Conservation (phyloP, 768 basidiomycete species). For the Phaffia tasmanica region DNA sequence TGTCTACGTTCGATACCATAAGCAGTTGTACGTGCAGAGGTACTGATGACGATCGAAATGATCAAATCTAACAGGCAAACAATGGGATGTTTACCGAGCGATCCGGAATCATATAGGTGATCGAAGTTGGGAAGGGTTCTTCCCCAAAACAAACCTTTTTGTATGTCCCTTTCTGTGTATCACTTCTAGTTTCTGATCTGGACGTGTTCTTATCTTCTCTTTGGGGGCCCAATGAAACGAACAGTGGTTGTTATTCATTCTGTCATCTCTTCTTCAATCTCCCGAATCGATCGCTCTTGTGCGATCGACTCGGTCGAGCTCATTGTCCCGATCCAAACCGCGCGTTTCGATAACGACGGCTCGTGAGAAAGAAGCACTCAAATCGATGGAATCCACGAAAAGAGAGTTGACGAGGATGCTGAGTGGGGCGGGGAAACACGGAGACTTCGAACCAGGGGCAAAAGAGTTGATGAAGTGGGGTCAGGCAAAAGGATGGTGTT, state of each 20-base stretch:
- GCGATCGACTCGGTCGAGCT: slow-evolving; percentile 51
- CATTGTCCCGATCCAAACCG: background rate
- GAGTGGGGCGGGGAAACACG: too few species aligned
- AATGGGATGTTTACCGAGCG: slow-evolving; percentile 86
- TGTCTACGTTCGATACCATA: background rate
- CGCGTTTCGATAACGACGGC: slow-evolving; percentile 6
- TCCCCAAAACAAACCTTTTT: slow-evolving; percentile 80
- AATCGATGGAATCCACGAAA: slow-evolving; percentile 11
- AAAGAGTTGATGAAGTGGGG: slow-evolving; percentile 17
- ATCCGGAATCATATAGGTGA: slow-evolving; percentile 55
- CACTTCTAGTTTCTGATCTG: background rate
- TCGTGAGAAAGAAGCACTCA: slow-evolving; percentile 12
- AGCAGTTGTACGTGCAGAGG: background rate
- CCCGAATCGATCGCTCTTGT: slow-evolving; percentile 74
- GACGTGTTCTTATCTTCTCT: too few species aligned
- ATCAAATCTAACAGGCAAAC: slow-evolving; percentile 51
- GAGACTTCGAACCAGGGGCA: background rate
- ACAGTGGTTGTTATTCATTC: slow-evolving; percentile 3
- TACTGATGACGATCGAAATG: background rate
- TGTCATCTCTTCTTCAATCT: background rate
- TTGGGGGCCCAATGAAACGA: background rate
- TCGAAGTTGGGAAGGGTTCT: slow-evolving; percentile 60
- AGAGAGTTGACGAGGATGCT: background rate
- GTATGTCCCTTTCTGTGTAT: slow-evolving; percentile 42
- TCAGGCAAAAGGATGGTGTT: slow-evolving; percentile 24